Evolutionary conservation across 2,329 filamentous ascomycete genomes (phyloP), one percentile per base, ranked within the genome.

Genomic region (Fusarium sororula): DNA sequence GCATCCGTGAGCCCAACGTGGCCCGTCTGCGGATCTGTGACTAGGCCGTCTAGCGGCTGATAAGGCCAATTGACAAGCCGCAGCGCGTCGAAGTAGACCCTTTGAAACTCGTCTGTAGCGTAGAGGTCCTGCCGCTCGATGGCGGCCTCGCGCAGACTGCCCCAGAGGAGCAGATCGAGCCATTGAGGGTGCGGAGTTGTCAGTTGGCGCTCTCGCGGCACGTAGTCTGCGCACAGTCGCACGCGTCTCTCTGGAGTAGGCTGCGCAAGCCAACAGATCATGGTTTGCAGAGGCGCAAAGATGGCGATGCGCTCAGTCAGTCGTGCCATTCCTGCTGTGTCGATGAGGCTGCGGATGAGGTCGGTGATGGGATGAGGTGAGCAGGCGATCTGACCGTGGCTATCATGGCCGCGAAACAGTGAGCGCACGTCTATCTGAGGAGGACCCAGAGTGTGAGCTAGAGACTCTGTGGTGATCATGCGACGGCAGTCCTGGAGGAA

Each of bases 401-500:
- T 57, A 22, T 68, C 71, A 51, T 78, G 70, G 37, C 79, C 78
- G 50, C 79, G 78, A 38, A 83, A 68, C 39, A 84, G 74, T 6
- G 77, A 79, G 62, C 80, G 80, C 48, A 83, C 63, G 53, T 83
- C 81, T 37, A 81, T 80, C 54, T 73, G 77, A n/a, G 72, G 57
- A 38, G 82, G 80, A 8, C 82, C 81, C 28, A 80, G 77, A 11
- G 83, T 77, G 39, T 79, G 72, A 51, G 75, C 77, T 24, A 75
- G 76, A 39, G 76, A 74, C 68, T 71, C 75, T 56, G 75, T 66
- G 44, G 76, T 72, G n/a, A 79, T 77, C 51, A 82, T 78, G 54
- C 77, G 78, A 47, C 79, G 82, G 64, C 82, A 82, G 62, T 81
- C 77, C 50, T 81, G 79, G 22, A 84, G 68, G 50, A 84, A 80